phyloP scores from a whole-genome alignment of 768 basidiomycete genomes.

The Rhodosporidiobolus sp. region DNA sequence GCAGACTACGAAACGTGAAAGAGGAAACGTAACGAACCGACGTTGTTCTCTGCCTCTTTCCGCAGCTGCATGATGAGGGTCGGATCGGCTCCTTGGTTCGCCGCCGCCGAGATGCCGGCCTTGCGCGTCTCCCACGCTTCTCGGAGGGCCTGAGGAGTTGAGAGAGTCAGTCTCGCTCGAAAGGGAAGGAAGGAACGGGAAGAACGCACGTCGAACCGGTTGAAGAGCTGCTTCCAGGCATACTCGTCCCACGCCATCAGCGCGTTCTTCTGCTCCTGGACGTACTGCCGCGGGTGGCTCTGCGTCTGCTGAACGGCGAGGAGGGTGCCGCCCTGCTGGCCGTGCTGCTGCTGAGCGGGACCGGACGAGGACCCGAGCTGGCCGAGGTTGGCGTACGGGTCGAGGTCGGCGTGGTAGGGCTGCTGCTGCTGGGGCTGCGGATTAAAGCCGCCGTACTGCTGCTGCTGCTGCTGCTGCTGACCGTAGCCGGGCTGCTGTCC shows the following conservation, averaged over 20 bases:
- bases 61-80: slow-evolving; percentile 1
- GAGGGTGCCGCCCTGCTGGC: neutral
- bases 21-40: slow-evolving; percentile 11
- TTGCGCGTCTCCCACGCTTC: slow-evolving; percentile 28
- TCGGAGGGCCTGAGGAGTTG: slow-evolving; percentile 17
- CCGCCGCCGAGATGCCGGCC: slow-evolving; percentile 6
- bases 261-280: slow-evolving; percentile 12
- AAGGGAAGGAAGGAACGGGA: neutral
- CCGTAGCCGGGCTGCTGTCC: neutral
- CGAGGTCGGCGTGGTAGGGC: slow-evolving; percentile 16
- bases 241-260: slow-evolving; percentile 31
- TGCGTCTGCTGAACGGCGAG: slow-evolving; percentile 20
- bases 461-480: slow-evolving; percentile 1
- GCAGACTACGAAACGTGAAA: neutral
- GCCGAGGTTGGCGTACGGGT: slow-evolving; percentile 28
- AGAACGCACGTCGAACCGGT: neutral
- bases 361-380: neutral
- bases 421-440: neutral
- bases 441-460: neutral
- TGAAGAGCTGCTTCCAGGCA: slow-evolving; percentile 29
- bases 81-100: slow-evolving; percentile 31
- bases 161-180: neutral
- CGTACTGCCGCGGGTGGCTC: slow-evolving; percentile 29
- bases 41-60: slow-evolving; percentile 1
- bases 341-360: too few species aligned